Conservation (phyloP, 2,329 filamentous ascomycete genomes). For the Anthostomella pinea region DNA sequence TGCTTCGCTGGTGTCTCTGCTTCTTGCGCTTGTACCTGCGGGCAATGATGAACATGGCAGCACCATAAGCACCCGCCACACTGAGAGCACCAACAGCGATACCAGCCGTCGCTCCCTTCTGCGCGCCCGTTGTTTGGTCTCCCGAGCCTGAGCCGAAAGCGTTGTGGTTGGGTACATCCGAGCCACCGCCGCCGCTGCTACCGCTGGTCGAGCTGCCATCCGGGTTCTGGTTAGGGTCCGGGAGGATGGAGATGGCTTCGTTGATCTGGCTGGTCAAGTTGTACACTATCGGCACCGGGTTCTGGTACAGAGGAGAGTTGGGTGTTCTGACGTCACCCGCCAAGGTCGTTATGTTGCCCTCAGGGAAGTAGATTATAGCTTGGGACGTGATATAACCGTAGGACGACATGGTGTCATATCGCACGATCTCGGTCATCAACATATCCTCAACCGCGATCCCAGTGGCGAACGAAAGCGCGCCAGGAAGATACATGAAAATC, state of each 20-base stretch:
- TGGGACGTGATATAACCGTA: slow-evolving; percentile 80
- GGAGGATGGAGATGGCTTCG: slow-evolving; percentile 68
- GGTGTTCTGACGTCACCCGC: slow-evolving; percentile 68
- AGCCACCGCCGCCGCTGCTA: slow-evolving; percentile 35
- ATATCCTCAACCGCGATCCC: slow-evolving; percentile 57
- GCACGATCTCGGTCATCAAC: slow-evolving; percentile 68
- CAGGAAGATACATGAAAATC: slow-evolving; percentile 76
- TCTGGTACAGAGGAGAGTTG: slow-evolving; percentile 71
- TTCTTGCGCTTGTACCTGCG: slow-evolving; percentile 86
- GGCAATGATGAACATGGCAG: slow-evolving; percentile 91
- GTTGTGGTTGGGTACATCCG: slow-evolving; percentile 33
- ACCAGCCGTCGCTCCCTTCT: slow-evolving; percentile 61
- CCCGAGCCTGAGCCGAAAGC: slow-evolving; percentile 40
- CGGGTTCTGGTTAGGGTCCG: slow-evolving; percentile 42
- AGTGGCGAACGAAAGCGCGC: slow-evolving; percentile 63
- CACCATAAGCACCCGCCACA: slow-evolving; percentile 83
- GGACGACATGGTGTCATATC: slow-evolving; percentile 67
- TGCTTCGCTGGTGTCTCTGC: slow-evolving; percentile 71
- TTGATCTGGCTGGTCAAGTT: slow-evolving; percentile 81
- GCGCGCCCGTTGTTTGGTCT: slow-evolving; percentile 50
- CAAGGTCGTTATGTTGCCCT: slow-evolving; percentile 65
- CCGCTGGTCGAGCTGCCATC: slow-evolving; percentile 37
- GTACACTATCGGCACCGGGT: slow-evolving; percentile 61
- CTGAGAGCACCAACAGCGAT: slow-evolving; percentile 75
- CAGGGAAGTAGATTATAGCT: slow-evolving; percentile 73